Evolutionary conservation across 192 early-diverging fungal genomes (phyloP).

Genomic region (Linnemannia elongata): DNA sequence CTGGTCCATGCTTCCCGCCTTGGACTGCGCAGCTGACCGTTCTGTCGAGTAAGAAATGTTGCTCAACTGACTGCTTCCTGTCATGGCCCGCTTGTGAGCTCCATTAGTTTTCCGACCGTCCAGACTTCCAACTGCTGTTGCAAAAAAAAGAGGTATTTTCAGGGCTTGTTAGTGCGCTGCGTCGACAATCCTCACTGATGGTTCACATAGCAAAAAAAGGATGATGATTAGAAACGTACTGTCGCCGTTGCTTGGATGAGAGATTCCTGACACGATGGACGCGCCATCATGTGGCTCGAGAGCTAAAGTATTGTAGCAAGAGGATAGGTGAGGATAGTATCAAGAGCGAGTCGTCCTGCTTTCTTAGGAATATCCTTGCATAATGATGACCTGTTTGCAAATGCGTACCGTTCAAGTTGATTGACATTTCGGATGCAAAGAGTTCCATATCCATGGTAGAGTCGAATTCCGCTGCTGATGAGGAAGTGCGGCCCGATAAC

Average conservation of each 20-base stretch:
- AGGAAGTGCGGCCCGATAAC: constrained; percentile 40
- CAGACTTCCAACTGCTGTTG: constrained; percentile 17
- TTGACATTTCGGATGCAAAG: constrained; percentile 33
- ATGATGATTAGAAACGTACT: constrained; percentile 11
- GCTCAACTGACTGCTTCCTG: constrained; percentile 50
- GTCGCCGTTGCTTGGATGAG: constrained; percentile 42
- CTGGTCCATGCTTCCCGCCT: constrained; percentile 31
- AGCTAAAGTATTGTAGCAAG: constrained; percentile 14
- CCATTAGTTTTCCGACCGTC: constrained; percentile 38
- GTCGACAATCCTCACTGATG: not conserved
- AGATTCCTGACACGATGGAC: constrained; percentile 15
- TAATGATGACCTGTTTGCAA: not conserved
- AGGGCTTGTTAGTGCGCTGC: not conserved
- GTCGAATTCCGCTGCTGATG: constrained; percentile 37
- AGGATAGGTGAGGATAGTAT: not conserved
- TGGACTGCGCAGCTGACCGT: constrained; percentile 31
- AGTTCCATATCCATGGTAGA: constrained; percentile 43
- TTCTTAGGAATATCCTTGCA: not conserved
- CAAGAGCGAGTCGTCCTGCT: not conserved
- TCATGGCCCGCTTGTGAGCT: constrained; percentile 29
- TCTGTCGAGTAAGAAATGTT: constrained; percentile 51
- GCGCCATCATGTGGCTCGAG: constrained; percentile 23
- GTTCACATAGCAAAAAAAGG: too few relatives aligned
- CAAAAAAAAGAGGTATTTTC: not conserved
- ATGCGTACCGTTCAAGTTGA: constrained; percentile 35